A percentile compares a stretch with the other conserved stretches of the same genome.
Evolutionary conservation across 306 rosid genomes (phyloP).

Genomic region (Luffa aegyptiaca): DNA sequence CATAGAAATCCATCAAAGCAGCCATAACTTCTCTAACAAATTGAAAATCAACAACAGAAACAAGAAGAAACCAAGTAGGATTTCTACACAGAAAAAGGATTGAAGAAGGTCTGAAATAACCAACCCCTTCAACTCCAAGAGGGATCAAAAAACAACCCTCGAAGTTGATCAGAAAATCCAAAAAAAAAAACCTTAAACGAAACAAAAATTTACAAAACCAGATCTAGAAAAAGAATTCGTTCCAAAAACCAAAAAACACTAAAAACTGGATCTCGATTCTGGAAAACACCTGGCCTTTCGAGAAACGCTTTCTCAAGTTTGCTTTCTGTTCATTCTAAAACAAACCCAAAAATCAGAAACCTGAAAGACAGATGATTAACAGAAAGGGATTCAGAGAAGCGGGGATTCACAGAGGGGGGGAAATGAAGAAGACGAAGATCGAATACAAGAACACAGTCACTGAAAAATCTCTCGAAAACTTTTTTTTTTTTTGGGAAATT

Average conservation of each 20-base stretch:
- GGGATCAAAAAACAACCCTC: constrained; percentile 81
- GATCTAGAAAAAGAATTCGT: not conserved
- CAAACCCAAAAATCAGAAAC: constrained; percentile 74
- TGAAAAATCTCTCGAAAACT: not conserved
- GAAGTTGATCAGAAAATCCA: constrained; percentile 14
- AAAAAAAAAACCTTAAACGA: not conserved
- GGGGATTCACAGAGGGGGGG: constrained; percentile 61
- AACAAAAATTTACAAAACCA: not conserved
- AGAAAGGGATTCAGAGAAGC: constrained; percentile 99
- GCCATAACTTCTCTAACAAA: constrained; percentile 34
- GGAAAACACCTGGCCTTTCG: constrained; percentile 90
- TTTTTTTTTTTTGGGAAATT: not conserved
- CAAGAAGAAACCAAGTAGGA: not conserved
- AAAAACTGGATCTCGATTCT: constrained; percentile 92
- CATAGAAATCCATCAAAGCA: constrained; percentile 65
- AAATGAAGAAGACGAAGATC: not conserved
- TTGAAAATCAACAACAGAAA: not conserved
- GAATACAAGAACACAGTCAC: not conserved
- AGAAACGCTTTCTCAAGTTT: constrained; percentile 59
- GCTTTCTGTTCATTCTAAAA: constrained; percentile 36
- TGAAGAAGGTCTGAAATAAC: constrained; percentile 61
- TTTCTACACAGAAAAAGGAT: constrained; percentile 22
- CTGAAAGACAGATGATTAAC: constrained; percentile 97
- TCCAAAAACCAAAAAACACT: not conserved
- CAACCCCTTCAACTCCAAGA: constrained; percentile 51